phyloP scores from a whole-genome alignment of 768 basidiomycete genomes.

The Naganishia antarctica region DNA sequence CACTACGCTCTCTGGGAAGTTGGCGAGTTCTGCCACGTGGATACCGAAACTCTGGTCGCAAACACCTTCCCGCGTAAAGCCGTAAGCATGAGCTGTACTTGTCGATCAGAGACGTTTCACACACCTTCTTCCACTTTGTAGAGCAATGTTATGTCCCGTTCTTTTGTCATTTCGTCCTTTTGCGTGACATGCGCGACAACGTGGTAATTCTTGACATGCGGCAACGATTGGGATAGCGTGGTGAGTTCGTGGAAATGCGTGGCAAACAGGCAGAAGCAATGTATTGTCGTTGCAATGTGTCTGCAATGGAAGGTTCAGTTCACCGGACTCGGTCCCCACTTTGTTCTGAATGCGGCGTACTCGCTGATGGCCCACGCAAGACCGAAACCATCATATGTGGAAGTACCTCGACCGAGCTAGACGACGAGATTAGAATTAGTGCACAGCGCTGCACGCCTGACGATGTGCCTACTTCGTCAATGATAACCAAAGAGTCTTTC shows the following conservation, averaged over 20 bases:
- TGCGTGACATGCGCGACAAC: constrained; percentile 84
- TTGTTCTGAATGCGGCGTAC: too few species aligned
- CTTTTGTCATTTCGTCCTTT: constrained; percentile 51
- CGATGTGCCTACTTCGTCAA: constrained; percentile 62
- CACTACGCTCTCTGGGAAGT: constrained; percentile 91
- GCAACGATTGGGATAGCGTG: constrained; percentile 74
- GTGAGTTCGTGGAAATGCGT: constrained; percentile 98
- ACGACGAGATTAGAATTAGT: not conserved
- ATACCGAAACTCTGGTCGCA: constrained; percentile 98
- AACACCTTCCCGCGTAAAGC: too few species aligned
- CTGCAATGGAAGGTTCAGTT: too few species aligned
- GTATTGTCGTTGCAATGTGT: constrained; percentile 85
- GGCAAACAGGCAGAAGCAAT: constrained; percentile 91
- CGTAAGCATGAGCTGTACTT: too few species aligned
- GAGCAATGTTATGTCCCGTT: constrained; percentile 73
- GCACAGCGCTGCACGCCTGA: not conserved
- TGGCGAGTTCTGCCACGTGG: constrained; percentile 93
- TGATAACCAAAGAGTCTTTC: constrained; percentile 87
- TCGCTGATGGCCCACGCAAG: constrained; percentile 99
- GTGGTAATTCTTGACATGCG: constrained; percentile 87
- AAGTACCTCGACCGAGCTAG: constrained; percentile 80
- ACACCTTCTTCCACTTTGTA: constrained; percentile 74
- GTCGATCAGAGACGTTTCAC: constrained; percentile 32
- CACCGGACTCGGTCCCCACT: too few species aligned
- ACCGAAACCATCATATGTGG: constrained; percentile 95